Conservation (phyloP, 2,329 filamentous ascomycete genomes). For the Berkeleyomyces rouxiae region DNA sequence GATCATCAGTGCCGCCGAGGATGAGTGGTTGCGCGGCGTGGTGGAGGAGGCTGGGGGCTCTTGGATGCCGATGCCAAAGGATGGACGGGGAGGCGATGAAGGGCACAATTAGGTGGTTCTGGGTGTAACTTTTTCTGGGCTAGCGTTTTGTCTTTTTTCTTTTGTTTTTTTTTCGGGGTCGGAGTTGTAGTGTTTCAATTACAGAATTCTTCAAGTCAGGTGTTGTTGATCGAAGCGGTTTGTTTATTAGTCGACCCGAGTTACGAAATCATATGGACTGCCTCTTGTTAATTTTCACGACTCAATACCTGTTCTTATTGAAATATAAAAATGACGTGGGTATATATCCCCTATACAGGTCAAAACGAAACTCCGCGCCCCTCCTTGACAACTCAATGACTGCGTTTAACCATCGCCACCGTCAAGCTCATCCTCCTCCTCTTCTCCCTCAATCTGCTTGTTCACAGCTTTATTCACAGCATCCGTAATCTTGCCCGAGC, state of each 20-base stretch:
- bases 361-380: neutral
- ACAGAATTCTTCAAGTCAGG: neutral
- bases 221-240: neutral
- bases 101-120: neutral
- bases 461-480: conserved; percentile 28
- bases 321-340: neutral
- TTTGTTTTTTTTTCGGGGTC: neutral
- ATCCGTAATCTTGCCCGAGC: conserved; percentile 18
- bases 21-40: conserved; percentile 20
- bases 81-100: neutral
- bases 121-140: neutral
- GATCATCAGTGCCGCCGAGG: conserved; percentile 21
- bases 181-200: neutral
- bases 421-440: conserved; percentile 32
- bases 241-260: neutral
- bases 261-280: neutral
- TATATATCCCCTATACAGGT: neutral
- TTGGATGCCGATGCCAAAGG: conserved; percentile 21
- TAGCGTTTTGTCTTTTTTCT: neutral
- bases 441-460: conserved; percentile 35
- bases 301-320: neutral
- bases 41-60: conserved; percentile 23
- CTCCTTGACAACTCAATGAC: neutral
- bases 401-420: conserved; percentile 26
- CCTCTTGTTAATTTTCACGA: too few relatives aligned